Evolutionary conservation across 176 grass and related monocot genomes (phyloP).

Genomic region (sorghum (Sorghum bicolor)): Sorghum_bicolor_NCBIv3 NC_012870.2:77200501-77201000

Average conservation of each 20-base stretch:
- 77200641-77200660: slow-evolving; percentile 71
- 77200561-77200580: slow-evolving; percentile 98
- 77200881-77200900: slow-evolving; percentile 39
- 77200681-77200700: slow-evolving; percentile 53
- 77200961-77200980: background rate
- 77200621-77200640: slow-evolving; percentile 58
- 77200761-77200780: slow-evolving; percentile 31
- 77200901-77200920: slow-evolving; percentile 53
- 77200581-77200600: slow-evolving; percentile 50
- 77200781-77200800: slow-evolving; percentile 23
- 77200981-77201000: background rate
- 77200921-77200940: slow-evolving; percentile 53
- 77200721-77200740: slow-evolving; percentile 25
- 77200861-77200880: slow-evolving; percentile 43
- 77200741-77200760: slow-evolving; percentile 34
- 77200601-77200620: slow-evolving; percentile 68
- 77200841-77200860: slow-evolving; percentile 39
- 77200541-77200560: slow-evolving; percentile 82
- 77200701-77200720: slow-evolving; percentile 54
- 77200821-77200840: slow-evolving; percentile 37
- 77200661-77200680: slow-evolving; percentile 17
- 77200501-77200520: slow-evolving; percentile 93
- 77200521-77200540: slow-evolving; percentile 83
- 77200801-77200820: slow-evolving; percentile 19
- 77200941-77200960: slow-evolving; percentile 15